phyloP scores from a whole-genome alignment of 257 asterid species.

The Capsicum pubescens region DNA sequence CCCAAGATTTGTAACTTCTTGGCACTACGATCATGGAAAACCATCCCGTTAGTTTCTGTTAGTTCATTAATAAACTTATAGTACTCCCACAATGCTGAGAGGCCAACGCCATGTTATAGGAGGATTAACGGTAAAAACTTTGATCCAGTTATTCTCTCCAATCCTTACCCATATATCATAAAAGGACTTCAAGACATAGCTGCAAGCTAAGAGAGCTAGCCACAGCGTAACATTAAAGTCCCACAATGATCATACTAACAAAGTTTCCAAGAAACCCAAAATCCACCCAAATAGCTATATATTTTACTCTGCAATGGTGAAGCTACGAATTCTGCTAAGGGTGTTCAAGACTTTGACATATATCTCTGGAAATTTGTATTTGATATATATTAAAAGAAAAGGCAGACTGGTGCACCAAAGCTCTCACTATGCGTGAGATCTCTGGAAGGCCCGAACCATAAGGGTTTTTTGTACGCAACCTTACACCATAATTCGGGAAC shows the following conservation, averaged over 20 bases:
- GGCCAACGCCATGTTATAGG: neutral
- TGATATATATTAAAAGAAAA: too few relatives aligned
- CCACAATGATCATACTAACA: neutral
- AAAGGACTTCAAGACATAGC: neutral
- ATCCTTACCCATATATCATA: neutral
- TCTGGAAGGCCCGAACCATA: too few relatives aligned
- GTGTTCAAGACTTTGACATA: too few relatives aligned
- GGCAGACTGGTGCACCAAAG: too few relatives aligned
- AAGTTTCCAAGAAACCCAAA: too few relatives aligned
- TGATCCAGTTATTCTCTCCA: conserved; percentile 11
- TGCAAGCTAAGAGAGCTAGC: neutral
- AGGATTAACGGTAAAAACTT: neutral
- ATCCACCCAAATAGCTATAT: too few relatives aligned
- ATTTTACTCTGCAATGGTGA: too few relatives aligned
- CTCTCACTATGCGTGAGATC: too few relatives aligned
- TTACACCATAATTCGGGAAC: too few relatives aligned
- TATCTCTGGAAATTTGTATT: too few relatives aligned
- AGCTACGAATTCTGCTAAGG: too few relatives aligned
- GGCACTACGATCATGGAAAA: neutral
- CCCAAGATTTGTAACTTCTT: conserved; percentile 3
- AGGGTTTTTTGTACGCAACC: too few relatives aligned
- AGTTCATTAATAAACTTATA: neutral
- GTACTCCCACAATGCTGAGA: neutral
- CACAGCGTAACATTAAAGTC: neutral
- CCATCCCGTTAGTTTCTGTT: neutral